These are phyloP conservation scores for Poa pratensis DNA, from an alignment of 176 grass and related monocot species.

Conservation along the genomic window DNA sequence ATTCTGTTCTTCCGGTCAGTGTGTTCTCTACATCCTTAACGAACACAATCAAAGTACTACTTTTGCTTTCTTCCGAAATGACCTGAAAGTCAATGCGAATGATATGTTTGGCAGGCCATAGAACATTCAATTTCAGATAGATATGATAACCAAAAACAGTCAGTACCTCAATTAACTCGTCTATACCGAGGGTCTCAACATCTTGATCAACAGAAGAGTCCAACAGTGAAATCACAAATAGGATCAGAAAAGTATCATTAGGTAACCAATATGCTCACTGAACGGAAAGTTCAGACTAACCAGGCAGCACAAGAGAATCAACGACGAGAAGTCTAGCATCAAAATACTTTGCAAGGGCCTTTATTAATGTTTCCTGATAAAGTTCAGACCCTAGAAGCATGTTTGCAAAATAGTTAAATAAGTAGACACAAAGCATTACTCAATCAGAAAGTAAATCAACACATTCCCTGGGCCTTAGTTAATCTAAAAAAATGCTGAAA, in stretches of 20 bases:
- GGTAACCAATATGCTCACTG: background rate
- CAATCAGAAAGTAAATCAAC: background rate
- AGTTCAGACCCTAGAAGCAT: slow-evolving; percentile 67
- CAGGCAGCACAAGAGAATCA: slow-evolving; percentile 68
- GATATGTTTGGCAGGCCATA: slow-evolving; percentile 23
- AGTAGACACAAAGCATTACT: background rate
- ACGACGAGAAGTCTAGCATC: slow-evolving; percentile 70
- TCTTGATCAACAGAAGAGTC: slow-evolving; percentile 43
- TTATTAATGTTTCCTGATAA: slow-evolving; percentile 80
- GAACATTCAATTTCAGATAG: background rate
- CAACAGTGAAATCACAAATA: background rate
- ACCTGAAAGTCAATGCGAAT: slow-evolving; percentile 52
- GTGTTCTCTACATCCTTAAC: slow-evolving; percentile 70
- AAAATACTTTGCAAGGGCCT: slow-evolving; percentile 80
- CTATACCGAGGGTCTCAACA: slow-evolving; percentile 57
- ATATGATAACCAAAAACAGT: background rate
- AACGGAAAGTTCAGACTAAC: slow-evolving; percentile 42
- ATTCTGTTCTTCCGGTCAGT: slow-evolving; percentile 53
- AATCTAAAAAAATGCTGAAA: background rate
- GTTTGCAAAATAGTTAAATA: slow-evolving; percentile 18
- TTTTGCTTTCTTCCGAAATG: slow-evolving; percentile 70
- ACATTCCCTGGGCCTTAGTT: background rate
- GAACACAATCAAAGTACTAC: slow-evolving; percentile 70
- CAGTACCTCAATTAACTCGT: slow-evolving; percentile 68
- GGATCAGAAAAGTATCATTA: slow-evolving; percentile 16